Evolutionary conservation across 768 basidiomycete species (phyloP).

Genomic region (Mycena kentingensis): DNA sequence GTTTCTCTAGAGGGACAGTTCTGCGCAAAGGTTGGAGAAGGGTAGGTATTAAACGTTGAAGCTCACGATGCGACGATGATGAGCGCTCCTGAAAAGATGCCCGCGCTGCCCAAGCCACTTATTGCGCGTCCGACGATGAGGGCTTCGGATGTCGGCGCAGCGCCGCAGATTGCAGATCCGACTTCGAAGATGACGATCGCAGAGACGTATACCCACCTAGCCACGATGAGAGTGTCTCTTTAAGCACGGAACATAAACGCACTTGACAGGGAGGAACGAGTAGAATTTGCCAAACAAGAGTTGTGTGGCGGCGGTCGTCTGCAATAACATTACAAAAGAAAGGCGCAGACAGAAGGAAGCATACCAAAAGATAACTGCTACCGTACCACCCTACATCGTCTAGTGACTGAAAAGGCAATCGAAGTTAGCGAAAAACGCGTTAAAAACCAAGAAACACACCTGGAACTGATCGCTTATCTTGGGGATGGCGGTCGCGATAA

Average conservation of each 20-base stretch:
- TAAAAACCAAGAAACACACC: constrained; percentile 7
- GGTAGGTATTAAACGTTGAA: no score
- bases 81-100: constrained; percentile 27
- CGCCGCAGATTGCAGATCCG: constrained; percentile 46
- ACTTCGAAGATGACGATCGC: constrained; percentile 43
- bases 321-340: neutral
- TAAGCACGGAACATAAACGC: neutral
- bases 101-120: constrained; percentile 46
- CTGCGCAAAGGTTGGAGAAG: no score
- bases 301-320: constrained; percentile 22
- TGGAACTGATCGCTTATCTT: constrained; percentile 25
- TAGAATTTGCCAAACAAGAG: constrained; percentile 12
- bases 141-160: constrained; percentile 28
- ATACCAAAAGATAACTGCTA: neutral
- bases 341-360: neutral
- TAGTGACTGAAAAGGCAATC: constrained; percentile 28
- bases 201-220: constrained; percentile 12
- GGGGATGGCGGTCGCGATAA: constrained; percentile 28
- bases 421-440: neutral
- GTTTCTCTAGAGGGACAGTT: constrained; percentile 31
- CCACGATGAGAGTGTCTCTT: neutral
- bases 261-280: constrained; percentile 3
- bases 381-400: constrained; percentile 21
- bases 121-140: constrained; percentile 48
- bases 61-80: constrained; percentile 32